Percentiles rank a stretch among this genome's conserved stretches.
Conservation (phyloP, 2,329 filamentous ascomycete genomes). For the Colletotrichum scovillei region DNA sequence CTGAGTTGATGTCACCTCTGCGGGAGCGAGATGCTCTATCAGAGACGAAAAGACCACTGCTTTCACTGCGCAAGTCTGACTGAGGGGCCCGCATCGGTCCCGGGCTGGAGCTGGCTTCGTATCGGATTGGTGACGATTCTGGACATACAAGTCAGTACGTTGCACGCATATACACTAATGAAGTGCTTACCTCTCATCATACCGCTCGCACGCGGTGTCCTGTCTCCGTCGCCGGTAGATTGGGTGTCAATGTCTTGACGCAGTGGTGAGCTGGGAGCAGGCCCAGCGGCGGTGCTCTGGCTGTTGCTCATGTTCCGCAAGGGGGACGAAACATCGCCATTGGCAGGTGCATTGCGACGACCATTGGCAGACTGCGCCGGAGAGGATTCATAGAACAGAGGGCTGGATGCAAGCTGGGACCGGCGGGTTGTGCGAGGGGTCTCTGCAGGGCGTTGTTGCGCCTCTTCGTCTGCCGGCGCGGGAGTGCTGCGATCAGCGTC, state of each 20-base stretch:
- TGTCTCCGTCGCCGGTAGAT: conserved; percentile 64
- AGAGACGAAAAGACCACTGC: conserved; percentile 84
- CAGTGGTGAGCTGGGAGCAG: conserved; percentile 68
- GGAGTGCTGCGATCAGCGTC: conserved; percentile 59
- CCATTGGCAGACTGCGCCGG: conserved; percentile 45
- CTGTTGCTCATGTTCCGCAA: conserved; percentile 67
- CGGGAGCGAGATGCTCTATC: conserved; percentile 71
- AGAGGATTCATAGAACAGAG: conserved; percentile 78
- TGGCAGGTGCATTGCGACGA: conserved; percentile 43
- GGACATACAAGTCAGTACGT: background rate
- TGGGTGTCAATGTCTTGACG: conserved; percentile 70
- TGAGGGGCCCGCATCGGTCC: conserved; percentile 70
- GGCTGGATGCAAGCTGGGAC: conserved; percentile 77
- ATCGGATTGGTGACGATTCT: conserved; percentile 95
- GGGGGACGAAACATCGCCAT: conserved; percentile 61
- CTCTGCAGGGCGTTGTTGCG: conserved; percentile 37
- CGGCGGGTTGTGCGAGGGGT: conserved; percentile 60
- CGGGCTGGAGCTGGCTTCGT: conserved; percentile 90
- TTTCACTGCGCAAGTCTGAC: conserved; percentile 82
- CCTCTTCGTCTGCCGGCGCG: conserved; percentile 38
- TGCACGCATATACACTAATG: background rate
- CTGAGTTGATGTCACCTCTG: conserved; percentile 89
- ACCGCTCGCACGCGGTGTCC: conserved; percentile 76
- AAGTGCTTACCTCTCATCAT: conserved; percentile 69
- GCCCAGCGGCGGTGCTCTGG: conserved; percentile 59